Evolutionary conservation across 345 rosid genomes (phyloP), one percentile per base, ranked within the genome.

Genomic region (Jatropha curcas): DNA sequence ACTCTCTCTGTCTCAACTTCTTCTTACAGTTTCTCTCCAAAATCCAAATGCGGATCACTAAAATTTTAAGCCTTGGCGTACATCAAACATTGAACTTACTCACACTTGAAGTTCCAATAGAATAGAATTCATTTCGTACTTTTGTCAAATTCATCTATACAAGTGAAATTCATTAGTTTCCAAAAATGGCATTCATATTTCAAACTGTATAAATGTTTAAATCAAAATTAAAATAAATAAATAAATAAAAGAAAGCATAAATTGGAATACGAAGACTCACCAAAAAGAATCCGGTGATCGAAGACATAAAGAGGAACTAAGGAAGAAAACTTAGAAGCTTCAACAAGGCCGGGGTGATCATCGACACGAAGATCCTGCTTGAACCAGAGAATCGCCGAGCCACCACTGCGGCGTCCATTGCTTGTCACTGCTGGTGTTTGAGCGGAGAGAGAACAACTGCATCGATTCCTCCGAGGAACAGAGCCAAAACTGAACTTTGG

Each of bases 311-410:
- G 88, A 71, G 97, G 98, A 35, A 91, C 63, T 24, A 90, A 20
- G 16, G 82, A 50, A 22, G 66, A 70, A 30, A 68, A 67, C 16
- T 84, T 60, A 25, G 89, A 81, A 10, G 93, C 86, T 35, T 88
- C 78, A 71, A 85, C 75, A 73, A 94, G 85, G 14, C 91, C 98
- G 62, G 88, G 93, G 72, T 94, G 97, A 73, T 94, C 97, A 60
- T 91, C 90, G 71, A 90, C 69, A 75, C 96, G 97, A 51, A 91
- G 92, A 64, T 94, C 98, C 68, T 94, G 97, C 82, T 94, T 94
- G 82, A 87, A 91, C 98, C 98, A 94, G 71, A 91, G 75, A 77
- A 91, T 78, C 60, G 92, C 94, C 37, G 84, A 87, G 73, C n/a
- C 17, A 34, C 77, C 20, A 50, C 25, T 31, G 61, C 43, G 37